phyloP scores from a whole-genome alignment of 371 early-diverging fungal genomes.

The Syncephalastrum monosporum region DNA sequence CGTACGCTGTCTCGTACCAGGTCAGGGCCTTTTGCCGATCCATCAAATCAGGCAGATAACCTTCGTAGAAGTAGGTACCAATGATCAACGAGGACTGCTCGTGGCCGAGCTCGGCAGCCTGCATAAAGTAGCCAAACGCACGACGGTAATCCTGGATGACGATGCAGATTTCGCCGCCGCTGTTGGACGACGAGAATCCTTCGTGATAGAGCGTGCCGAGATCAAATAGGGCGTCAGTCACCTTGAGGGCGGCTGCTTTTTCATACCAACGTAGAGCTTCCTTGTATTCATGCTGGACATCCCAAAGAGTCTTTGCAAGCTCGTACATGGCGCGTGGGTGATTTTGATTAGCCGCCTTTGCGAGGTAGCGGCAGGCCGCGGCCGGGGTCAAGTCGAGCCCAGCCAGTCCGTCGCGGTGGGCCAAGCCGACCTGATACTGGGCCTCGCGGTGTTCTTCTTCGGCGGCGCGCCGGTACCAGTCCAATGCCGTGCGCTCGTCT shows the following conservation, averaged over 20 bases:
- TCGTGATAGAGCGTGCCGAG: slow-evolving; percentile 20
- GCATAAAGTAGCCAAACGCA: slow-evolving; percentile 20
- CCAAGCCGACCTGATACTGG: slow-evolving; percentile 33
- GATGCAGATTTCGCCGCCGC: neutral
- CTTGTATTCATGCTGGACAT: slow-evolving; percentile 9
- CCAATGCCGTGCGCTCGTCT: slow-evolving; percentile 5
- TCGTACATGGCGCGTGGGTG: slow-evolving; percentile 31
- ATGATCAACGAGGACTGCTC: slow-evolving; percentile 13
- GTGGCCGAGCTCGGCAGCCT: slow-evolving; percentile 14
- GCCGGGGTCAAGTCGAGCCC: slow-evolving; percentile 22
- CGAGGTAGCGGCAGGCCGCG: slow-evolving; percentile 30
- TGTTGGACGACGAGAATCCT: slow-evolving; percentile 8
- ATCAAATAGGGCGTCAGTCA: slow-evolving; percentile 12
- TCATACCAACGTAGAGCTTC: slow-evolving; percentile 26
- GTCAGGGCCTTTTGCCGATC: slow-evolving; percentile 10
- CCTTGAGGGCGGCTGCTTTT: slow-evolving; percentile 13
- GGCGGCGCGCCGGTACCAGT: slow-evolving; percentile 15
- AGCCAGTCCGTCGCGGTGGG: slow-evolving; percentile 27
- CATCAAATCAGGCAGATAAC: slow-evolving; percentile 7
- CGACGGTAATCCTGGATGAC: slow-evolving; percentile 12
- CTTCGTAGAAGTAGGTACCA: slow-evolving; percentile 21
- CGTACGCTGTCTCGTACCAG: slow-evolving; percentile 16
- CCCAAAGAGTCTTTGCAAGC: slow-evolving; percentile 27
- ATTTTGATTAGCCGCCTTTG: slow-evolving; percentile 28
- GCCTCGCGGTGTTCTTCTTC: slow-evolving; percentile 19